Evolutionary conservation across 164 flowering plant genomes (phyloP).

Genomic region (Dillenia suffruticosa): DNA sequence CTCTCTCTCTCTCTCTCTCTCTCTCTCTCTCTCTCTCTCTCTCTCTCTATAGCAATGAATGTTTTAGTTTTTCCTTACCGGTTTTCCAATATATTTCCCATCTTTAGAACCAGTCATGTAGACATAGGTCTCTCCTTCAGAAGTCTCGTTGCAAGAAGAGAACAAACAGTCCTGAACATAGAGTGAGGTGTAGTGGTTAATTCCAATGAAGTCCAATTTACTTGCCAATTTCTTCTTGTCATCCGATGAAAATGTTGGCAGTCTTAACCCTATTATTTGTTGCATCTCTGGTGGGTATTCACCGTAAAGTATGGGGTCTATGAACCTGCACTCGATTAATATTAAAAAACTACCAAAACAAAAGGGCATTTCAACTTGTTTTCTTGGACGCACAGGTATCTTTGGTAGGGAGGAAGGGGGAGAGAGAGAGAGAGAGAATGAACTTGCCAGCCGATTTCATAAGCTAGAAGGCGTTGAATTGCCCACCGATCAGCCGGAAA

Average conservation of each 20-base stretch:
- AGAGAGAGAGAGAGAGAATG: too few relatives aligned
- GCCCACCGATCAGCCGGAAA: not conserved
- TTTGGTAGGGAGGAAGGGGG: too few relatives aligned
- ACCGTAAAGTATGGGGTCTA: not conserved
- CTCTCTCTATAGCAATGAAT: not conserved
- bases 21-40: not conserved
- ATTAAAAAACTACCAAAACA: not conserved
- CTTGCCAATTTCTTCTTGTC: too few relatives aligned
- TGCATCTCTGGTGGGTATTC: conserved; percentile 4
- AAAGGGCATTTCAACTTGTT: not conserved
- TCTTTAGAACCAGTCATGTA: not conserved
- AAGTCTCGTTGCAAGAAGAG: not conserved
- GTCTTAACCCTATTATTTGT: not conserved
- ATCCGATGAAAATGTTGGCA: not conserved
- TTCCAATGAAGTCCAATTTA: too few relatives aligned
- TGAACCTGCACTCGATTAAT: not conserved
- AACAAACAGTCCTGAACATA: conserved; percentile 1
- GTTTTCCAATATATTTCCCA: not conserved
- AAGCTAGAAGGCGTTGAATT: not conserved
- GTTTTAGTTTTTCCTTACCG: not conserved
- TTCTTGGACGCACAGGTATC: not conserved
- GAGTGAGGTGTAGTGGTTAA: not conserved
- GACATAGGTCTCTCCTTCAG: not conserved
- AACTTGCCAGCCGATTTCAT: not conserved
- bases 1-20: not conserved